phyloP scores from a whole-genome alignment of 164 flowering plant species.

The Annona cherimola region DNA sequence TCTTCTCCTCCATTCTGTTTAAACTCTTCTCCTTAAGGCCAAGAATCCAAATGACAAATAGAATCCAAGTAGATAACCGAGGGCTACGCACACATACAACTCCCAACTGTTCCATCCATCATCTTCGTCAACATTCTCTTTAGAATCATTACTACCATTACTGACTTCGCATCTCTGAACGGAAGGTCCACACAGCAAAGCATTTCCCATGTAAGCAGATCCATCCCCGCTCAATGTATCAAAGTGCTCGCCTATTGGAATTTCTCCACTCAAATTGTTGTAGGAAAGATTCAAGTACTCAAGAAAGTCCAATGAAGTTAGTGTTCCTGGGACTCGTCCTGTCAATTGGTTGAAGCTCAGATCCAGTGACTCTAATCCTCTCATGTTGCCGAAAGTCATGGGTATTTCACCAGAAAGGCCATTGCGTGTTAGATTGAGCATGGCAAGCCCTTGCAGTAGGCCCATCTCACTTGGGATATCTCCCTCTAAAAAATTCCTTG shows the following conservation, averaged over 20 bases:
- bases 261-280: constrained; percentile 21
- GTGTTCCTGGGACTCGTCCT: constrained; percentile 13
- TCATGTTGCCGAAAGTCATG: constrained; percentile 13
- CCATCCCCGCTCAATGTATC: constrained; percentile 14
- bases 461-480: constrained; percentile 16
- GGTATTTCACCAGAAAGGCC: constrained; percentile 16
- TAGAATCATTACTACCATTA: not conserved
- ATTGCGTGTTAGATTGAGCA: constrained; percentile 22
- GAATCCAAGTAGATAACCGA: constrained; percentile 15
- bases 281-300: constrained; percentile 15
- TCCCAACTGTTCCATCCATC: constrained; percentile 1
- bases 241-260: constrained; percentile 16
- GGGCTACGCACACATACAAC: not conserved
- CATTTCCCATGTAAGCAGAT: constrained; percentile 17
- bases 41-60: constrained; percentile 9
- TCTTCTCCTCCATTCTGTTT: too few relatives aligned
- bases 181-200: constrained; percentile 13
- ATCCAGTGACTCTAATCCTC: constrained; percentile 17
- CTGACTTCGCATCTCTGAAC: not conserved
- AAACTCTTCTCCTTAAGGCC: not conserved
- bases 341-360: constrained; percentile 13
- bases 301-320: constrained; percentile 17
- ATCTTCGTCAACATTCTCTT: not conserved
- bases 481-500: constrained; percentile 14
- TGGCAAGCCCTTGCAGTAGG: constrained; percentile 10